Evolutionary conservation across 2,329 filamentous ascomycete genomes (phyloP).

Genomic region (Metarhizium rileyi): DNA sequence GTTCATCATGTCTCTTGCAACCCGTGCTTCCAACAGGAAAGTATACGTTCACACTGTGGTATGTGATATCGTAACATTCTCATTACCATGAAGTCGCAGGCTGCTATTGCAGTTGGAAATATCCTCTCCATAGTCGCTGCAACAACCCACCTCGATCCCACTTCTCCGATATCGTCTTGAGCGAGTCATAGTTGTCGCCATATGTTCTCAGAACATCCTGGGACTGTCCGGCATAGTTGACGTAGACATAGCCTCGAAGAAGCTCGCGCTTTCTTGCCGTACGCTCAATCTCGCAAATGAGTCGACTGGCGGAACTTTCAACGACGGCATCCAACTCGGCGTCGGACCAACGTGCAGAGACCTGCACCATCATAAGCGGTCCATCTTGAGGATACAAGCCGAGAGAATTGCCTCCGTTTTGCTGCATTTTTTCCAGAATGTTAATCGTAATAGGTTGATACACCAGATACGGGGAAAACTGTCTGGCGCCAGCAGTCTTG

Average conservation of each 20-base stretch:
- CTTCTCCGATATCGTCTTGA: conserved; percentile 14
- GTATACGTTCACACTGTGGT: background rate
- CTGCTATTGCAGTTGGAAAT: conserved; percentile 11
- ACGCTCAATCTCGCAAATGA: conserved; percentile 10
- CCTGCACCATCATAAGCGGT: conserved; percentile 23
- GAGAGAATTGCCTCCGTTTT: conserved; percentile 31
- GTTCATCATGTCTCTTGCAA: background rate
- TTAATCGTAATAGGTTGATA: conserved; percentile 31
- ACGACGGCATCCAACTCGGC: conserved; percentile 17
- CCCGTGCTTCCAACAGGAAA: background rate
- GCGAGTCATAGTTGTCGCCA: conserved; percentile 22
- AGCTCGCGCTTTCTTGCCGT: conserved; percentile 19
- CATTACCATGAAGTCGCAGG: background rate
- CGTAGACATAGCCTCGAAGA: conserved; percentile 24
- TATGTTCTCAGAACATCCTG: conserved; percentile 31
- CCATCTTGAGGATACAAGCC: conserved; percentile 26
- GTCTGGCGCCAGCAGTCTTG: background rate
- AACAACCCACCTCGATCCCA: conserved; percentile 20
- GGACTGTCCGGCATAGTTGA: conserved; percentile 23
- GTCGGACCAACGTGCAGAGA: conserved; percentile 15
- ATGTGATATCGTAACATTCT: background rate
- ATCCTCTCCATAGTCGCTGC: conserved; percentile 14
- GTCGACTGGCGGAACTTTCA: background rate
- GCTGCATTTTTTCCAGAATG: conserved; percentile 20
- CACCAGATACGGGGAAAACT: conserved; percentile 10